phyloP scores from a whole-genome alignment of 306 rosid species.

The Sechiopsis laciniata region DNA sequence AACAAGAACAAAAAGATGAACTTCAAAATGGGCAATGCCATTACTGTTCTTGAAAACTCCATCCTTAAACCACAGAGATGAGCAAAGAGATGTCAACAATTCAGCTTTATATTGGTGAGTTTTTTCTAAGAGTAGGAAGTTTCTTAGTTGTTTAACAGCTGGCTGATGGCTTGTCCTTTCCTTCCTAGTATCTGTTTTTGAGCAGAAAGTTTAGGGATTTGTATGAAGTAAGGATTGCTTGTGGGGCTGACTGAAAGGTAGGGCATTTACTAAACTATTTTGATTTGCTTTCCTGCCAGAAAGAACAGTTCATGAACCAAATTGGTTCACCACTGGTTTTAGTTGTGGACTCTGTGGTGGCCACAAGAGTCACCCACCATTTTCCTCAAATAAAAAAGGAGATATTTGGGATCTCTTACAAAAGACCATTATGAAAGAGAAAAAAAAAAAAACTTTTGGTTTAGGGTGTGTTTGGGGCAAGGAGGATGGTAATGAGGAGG shows the following conservation, averaged over 20 bases:
- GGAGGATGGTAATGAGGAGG: too few species aligned
- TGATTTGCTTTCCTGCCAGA: background rate
- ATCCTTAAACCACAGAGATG: slow-evolving; percentile 23
- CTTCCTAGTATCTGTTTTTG: slow-evolving; percentile 29
- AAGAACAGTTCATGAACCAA: slow-evolving; percentile 15
- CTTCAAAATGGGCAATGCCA: slow-evolving; percentile 24
- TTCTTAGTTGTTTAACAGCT: slow-evolving; percentile 82
- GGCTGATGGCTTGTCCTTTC: slow-evolving; percentile 32
- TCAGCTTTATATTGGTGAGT: slow-evolving; percentile 31
- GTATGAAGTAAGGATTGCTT: slow-evolving; percentile 28
- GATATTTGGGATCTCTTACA: background rate
- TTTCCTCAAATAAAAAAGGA: background rate
- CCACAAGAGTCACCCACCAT: slow-evolving; percentile 11
- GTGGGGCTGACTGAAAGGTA: too few species aligned
- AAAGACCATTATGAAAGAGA: background rate
- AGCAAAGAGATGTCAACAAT: slow-evolving; percentile 18
- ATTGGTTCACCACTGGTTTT: background rate
- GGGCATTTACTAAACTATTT: slow-evolving; percentile 29
- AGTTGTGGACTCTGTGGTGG: background rate
- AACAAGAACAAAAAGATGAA: slow-evolving; percentile 35
- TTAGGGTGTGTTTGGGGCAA: too few species aligned
- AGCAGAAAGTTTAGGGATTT: slow-evolving; percentile 26
- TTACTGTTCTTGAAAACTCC: slow-evolving; percentile 40
- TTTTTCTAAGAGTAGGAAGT: slow-evolving; percentile 27
- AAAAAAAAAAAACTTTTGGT: background rate